Percentiles rank a stretch among this genome's conserved stretches.
Conservation (phyloP, 2,329 filamentous ascomycete species). For the Metarhizium guizhouense region DNA sequence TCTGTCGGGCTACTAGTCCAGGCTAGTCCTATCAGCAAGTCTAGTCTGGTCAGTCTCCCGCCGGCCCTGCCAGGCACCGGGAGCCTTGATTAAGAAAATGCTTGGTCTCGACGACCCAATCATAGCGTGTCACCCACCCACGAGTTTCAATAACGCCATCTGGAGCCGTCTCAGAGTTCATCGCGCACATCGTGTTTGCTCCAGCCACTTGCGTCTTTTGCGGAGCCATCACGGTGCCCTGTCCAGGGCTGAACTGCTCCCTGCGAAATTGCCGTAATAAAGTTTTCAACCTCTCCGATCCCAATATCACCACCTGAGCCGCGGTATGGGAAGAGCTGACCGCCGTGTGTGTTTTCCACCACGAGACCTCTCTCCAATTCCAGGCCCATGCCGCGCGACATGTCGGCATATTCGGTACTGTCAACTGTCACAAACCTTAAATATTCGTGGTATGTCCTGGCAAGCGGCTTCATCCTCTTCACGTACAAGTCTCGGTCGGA, state of each 20-base stretch:
- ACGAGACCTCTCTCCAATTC: slow-evolving; percentile 21
- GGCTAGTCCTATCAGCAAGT: too few relatives aligned
- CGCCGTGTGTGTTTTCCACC: slow-evolving; percentile 35
- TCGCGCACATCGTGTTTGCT: too few relatives aligned
- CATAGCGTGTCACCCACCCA: too few relatives aligned
- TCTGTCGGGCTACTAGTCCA: too few relatives aligned
- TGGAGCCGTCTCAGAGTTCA: too few relatives aligned
- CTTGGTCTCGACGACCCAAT: too few relatives aligned
- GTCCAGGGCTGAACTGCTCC: slow-evolving; percentile 16
- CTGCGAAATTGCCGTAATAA: slow-evolving; percentile 33
- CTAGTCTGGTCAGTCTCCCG: too few relatives aligned
- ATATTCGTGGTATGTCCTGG: slow-evolving; percentile 36
- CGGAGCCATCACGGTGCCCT: slow-evolving; percentile 8
- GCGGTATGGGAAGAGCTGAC: slow-evolving; percentile 24
- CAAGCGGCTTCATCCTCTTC: slow-evolving; percentile 27
- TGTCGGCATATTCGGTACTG: slow-evolving; percentile 33
- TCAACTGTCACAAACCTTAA: slow-evolving; percentile 39
- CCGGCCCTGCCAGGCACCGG: too few relatives aligned
- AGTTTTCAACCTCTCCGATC: slow-evolving; percentile 30
- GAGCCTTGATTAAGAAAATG: too few relatives aligned
- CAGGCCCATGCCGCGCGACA: slow-evolving; percentile 29
- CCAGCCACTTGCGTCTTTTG: too few relatives aligned
- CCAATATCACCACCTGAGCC: slow-evolving; percentile 14
- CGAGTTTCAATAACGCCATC: too few relatives aligned
- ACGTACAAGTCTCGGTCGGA: slow-evolving; percentile 26